phyloP scores from a whole-genome alignment of 768 basidiomycete genomes.

The Leucocoprinus leucothites region DNA sequence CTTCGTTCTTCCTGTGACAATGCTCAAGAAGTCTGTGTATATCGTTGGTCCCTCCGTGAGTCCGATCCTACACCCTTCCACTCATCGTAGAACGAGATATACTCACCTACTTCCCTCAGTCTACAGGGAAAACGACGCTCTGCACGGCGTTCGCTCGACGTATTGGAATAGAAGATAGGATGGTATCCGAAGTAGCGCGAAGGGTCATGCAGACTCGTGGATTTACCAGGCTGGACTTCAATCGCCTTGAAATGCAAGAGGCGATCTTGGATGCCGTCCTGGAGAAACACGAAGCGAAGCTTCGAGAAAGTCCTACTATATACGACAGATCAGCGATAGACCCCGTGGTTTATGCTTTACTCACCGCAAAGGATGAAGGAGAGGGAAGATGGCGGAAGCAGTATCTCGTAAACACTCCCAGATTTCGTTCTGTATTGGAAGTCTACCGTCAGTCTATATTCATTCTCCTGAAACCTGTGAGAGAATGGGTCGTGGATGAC shows the following conservation, averaged over 20 bases:
- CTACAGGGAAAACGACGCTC: conserved; percentile 70
- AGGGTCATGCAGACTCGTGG: conserved; percentile 50
- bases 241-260: conserved; percentile 54
- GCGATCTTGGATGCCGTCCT: conserved; percentile 61
- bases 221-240: conserved; percentile 49
- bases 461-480: conserved; percentile 51
- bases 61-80: not conserved
- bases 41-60: conserved; percentile 53
- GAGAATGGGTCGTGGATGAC: conserved; percentile 62
- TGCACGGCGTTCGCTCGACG: conserved; percentile 47
- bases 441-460: conserved; percentile 47
- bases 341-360: conserved; percentile 57
- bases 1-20: not conserved
- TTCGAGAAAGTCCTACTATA: conserved; percentile 20
- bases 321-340: conserved; percentile 65
- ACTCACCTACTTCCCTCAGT: conserved; percentile 26
- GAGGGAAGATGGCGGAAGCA: conserved; percentile 33
- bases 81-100: not conserved
- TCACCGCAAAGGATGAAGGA: conserved; percentile 36
- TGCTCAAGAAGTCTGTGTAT: conserved; percentile 31
- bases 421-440: conserved; percentile 39
- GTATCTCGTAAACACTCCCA: conserved; percentile 29
- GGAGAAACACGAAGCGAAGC: conserved; percentile 34
- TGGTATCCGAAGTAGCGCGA: conserved; percentile 62
- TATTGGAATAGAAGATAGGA: conserved; percentile 36